phyloP scores from a whole-genome alignment of 2,329 filamentous ascomycete genomes.

The Trichoderma endophyticum region DNA sequence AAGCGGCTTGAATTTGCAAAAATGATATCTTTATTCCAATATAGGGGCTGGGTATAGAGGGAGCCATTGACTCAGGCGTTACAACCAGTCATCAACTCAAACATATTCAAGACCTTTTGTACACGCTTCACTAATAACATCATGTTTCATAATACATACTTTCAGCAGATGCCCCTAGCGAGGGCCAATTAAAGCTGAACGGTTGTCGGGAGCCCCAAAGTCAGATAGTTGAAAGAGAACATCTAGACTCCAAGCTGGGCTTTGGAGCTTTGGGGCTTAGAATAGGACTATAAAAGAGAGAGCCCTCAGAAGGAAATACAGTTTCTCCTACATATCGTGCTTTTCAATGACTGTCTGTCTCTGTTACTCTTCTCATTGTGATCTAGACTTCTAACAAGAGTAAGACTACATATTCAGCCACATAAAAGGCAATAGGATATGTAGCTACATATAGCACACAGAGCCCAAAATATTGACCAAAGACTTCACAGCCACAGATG shows the following conservation, averaged over 20 bases:
- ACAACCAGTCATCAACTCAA: no score
- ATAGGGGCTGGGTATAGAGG: no score
- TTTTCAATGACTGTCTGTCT: background rate
- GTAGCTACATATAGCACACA: background rate
- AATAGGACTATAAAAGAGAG: background rate
- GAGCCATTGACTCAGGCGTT: no score
- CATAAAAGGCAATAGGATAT: background rate
- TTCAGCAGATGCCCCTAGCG: no score
- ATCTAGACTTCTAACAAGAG: background rate
- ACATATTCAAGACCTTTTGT: no score
- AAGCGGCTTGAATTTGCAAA: no score
- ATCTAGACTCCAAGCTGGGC: background rate
- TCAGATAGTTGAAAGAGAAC: background rate
- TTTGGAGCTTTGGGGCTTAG: accelerated
- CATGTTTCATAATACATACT: no score
- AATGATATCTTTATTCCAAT: no score
- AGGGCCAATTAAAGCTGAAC: no score
- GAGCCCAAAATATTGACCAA: background rate
- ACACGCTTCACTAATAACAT: no score
- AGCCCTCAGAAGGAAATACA: no score
- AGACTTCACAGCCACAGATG: background rate
- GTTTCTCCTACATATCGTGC: no score
- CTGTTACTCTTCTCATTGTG: background rate
- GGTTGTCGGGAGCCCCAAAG: background rate
- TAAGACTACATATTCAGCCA: background rate